Percentiles rank a stretch among this genome's conserved stretches.
Conservation (phyloP, 805 yeast species). For the Tetrapisispora phaffii region DNA sequence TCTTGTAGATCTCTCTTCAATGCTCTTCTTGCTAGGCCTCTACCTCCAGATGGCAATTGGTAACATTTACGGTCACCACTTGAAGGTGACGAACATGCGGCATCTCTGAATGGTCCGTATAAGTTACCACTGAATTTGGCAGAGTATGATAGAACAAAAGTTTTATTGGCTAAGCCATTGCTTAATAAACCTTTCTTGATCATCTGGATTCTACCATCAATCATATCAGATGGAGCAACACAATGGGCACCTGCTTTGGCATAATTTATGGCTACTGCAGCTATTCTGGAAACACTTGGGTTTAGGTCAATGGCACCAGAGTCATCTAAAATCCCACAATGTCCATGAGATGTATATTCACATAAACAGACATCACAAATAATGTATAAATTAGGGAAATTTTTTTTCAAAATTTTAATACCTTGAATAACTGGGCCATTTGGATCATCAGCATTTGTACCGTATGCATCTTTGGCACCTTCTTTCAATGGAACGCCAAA, state of each 20-base stretch:
- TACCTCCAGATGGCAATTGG: slow-evolving; percentile 87
- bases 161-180: slow-evolving; percentile 75
- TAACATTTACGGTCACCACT: slow-evolving; percentile 87
- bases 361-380: slow-evolving; percentile 94
- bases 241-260: slow-evolving; percentile 93
- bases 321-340: slow-evolving; percentile 82
- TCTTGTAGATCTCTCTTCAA: slow-evolving; percentile 74
- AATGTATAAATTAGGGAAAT: slow-evolving; percentile 76
- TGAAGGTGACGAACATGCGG: slow-evolving; percentile 86
- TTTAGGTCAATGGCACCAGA: slow-evolving; percentile 80
- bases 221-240: slow-evolving; percentile 96
- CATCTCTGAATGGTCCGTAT: slow-evolving; percentile 97
- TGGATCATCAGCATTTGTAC: slow-evolving; percentile 91
- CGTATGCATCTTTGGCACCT: slow-evolving; percentile 68
- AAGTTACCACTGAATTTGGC: slow-evolving; percentile 88
- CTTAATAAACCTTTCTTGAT: slow-evolving; percentile 78
- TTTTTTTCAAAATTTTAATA: slow-evolving; percentile 48
- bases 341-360: slow-evolving; percentile 97
- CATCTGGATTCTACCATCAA: slow-evolving; percentile 86
- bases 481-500: slow-evolving; percentile 83
- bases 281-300: slow-evolving; percentile 67
- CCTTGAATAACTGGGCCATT: slow-evolving; percentile 87
- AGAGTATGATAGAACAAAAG: slow-evolving; percentile 84
- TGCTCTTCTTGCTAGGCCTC: slow-evolving; percentile 91
- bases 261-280: slow-evolving; percentile 89